Evolutionary conservation across 2,329 filamentous ascomycete species (phyloP).

Genomic region (Claviceps capensis): DNA sequence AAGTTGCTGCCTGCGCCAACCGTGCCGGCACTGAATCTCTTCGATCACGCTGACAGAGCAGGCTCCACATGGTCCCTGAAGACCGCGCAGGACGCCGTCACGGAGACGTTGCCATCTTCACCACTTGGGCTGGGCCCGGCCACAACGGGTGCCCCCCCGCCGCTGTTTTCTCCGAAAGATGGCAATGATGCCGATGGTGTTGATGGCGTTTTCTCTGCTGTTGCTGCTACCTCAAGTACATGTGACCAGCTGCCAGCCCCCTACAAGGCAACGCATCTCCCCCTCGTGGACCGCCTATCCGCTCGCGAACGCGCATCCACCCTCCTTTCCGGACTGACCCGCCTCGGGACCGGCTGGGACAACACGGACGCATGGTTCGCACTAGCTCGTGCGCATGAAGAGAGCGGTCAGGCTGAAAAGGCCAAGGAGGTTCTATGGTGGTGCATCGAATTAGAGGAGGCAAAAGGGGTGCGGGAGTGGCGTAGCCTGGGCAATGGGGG

Average conservation of each 20-base stretch:
- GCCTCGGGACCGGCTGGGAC: conserved; percentile 80
- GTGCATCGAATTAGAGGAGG: conserved; percentile 91
- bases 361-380: conserved; percentile 86
- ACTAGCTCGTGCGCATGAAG: conserved; percentile 75
- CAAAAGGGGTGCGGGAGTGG: conserved; percentile 68
- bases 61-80: not conserved
- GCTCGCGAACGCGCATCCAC: conserved; percentile 81
- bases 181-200: conserved; percentile 5
- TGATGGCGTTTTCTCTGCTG: not conserved
- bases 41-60: not conserved
- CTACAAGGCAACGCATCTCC: conserved; percentile 48
- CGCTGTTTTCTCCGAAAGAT: conserved; percentile 8
- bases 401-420: conserved; percentile 72
- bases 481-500: conserved; percentile 51
- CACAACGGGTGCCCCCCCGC: conserved; percentile 8
- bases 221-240: conserved; percentile 5
- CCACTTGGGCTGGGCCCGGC: conserved; percentile 33
- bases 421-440: conserved; percentile 92
- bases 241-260: conserved; percentile 33
- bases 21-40: conserved; percentile 27
- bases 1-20: conserved; percentile 46
- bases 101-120: conserved; percentile 23
- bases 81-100: conserved; percentile 1
- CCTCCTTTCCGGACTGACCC: conserved; percentile 69
- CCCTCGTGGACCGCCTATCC: conserved; percentile 68